Conservation (phyloP, 2,329 filamentous ascomycete species). For the Lachnellula subtilissima region DNA sequence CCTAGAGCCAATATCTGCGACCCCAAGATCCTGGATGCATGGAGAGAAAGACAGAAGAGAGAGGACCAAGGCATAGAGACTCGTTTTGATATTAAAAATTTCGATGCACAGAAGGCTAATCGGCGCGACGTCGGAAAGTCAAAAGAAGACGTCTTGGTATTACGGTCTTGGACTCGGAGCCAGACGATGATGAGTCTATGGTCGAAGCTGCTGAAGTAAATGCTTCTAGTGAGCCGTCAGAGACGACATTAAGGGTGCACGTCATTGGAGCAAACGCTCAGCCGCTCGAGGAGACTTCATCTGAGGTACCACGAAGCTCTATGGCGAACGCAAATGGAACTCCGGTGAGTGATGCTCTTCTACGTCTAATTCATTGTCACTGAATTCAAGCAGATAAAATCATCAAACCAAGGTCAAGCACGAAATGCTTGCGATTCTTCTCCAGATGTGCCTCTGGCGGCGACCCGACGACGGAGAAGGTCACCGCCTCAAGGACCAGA, state of each 20-base stretch:
- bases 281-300: neutral
- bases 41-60: conserved; percentile 24
- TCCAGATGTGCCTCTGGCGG: neutral
- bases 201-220: conserved; percentile 27
- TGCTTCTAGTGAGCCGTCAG: neutral
- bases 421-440: neutral
- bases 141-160: conserved; percentile 18
- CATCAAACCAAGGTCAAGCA: neutral
- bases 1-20: conserved; percentile 38
- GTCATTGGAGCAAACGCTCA: neutral
- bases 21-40: conserved; percentile 33
- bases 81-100: conserved; percentile 21
- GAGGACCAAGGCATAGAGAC: conserved; percentile 14
- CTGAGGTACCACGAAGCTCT: neutral
- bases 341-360: neutral
- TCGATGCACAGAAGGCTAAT: conserved; percentile 17
- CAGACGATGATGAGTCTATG: conserved; percentile 18
- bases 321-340: neutral
- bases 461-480: neutral
- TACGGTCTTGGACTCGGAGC: conserved; percentile 11
- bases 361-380: neutral
- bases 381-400: neutral
- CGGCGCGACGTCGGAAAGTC: conserved; percentile 17
- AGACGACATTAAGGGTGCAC: neutral
- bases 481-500: neutral